These are phyloP conservation scores for Sporisorium scitamineum DNA, from an alignment of 1,284 basidiomycete genomes.

Conservation along the genomic window DNA sequence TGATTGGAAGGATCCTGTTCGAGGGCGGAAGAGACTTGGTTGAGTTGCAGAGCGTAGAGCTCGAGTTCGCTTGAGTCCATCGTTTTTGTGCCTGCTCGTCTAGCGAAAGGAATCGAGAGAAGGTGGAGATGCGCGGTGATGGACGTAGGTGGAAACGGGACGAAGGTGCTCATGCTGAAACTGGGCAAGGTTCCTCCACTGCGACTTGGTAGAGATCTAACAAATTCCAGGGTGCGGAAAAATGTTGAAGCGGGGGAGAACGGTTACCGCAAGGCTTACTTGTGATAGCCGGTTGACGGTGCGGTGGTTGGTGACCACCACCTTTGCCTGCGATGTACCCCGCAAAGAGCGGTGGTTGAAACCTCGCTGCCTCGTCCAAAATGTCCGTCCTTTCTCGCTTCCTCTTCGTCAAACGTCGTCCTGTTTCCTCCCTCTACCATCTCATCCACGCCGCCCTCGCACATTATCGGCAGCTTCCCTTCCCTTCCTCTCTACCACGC, in stretches of 20 bases:
- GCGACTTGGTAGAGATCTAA: not conserved
- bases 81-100: not conserved
- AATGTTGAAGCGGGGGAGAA: not conserved
- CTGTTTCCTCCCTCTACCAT: too few species aligned
- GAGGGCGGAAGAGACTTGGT: constrained; percentile 88
- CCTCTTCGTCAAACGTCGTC: too few species aligned
- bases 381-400: too few species aligned
- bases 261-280: constrained; percentile 10
- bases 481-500: not conserved
- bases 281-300: not conserved
- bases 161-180: not conserved
- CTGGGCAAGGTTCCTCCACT: constrained; percentile 6
- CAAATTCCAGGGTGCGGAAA: too few species aligned
- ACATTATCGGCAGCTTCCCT: too few species aligned
- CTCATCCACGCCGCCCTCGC: not conserved
- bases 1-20: constrained; percentile 82
- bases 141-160: not conserved
- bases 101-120: not conserved
- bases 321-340: not conserved
- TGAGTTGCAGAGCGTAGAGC: constrained; percentile 72
- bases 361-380: too few species aligned
- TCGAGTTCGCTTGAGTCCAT: constrained; percentile 32
- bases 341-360: not conserved
- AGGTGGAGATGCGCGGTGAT: not conserved
- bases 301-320: not conserved